Evolutionary conservation across 495 filamentous ascomycete species (phyloP), one percentile per base, ranked within the genome.

Genomic region (Hypoxylon cercidicola): DNA sequence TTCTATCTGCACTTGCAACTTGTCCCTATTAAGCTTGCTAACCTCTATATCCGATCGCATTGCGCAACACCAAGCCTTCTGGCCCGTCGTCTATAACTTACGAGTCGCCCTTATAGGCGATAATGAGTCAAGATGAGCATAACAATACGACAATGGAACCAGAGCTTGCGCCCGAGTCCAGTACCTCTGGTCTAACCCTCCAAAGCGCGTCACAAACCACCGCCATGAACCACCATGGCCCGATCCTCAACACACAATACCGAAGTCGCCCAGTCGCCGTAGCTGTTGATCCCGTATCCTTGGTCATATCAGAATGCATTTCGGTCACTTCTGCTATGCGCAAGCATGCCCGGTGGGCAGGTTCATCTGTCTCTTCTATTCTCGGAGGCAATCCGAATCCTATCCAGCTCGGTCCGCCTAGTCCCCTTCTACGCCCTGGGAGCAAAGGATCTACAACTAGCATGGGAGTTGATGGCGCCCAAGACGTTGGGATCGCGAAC

Each of bases 231-330:
- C 28, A 60, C 43, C 55, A 52, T 37, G 16, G 45, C 20, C 69
- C 53, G 35, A 34, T 25, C 6, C 68, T 64, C 18, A 69, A 78
- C 66, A 78, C 79, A 69, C 78, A 81, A 46, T 83, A 81, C 59
- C 74, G 80, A 50, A 81, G 77, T 59, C 79, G 81, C 4, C 81
- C 80, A 18, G 77, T 86, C 21, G 81, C 92, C 10, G 93, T 98
- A 44, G 93, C 95, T 37, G 90, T 98, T 46, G 92, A 98, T 62
- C 93, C 95, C 2, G 92, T 97, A 54, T 93, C 96, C 41, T 78
- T 99, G 60, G 93, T 99, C 69, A 96, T 94, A 23, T 97, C 96
- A 78, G 95, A 99, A 89, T 99, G 96, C 75, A 98, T 99, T 75
- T 90, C 93, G 35, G 93, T 99, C 76, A 97, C 95, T 21, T 96